Conservation (phyloP, 176 grass and related monocot species). For the Eleusine coracana region DNA sequence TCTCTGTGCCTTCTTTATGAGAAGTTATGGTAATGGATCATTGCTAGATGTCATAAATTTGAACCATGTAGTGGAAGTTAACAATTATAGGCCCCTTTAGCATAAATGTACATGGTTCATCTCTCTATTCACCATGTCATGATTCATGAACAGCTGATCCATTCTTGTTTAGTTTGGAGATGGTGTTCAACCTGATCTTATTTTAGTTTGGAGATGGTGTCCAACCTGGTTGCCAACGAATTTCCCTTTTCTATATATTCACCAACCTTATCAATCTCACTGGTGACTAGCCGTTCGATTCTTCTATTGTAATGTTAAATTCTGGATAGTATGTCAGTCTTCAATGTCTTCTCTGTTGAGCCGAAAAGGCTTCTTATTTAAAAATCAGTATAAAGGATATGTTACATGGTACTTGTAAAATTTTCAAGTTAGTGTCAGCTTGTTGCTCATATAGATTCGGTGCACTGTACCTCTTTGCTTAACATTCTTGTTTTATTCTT, state of each 20-base stretch:
- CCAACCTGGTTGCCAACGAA: not conserved
- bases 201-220: not conserved
- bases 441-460: slow-evolving; percentile 14
- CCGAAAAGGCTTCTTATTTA: slow-evolving; percentile 7
- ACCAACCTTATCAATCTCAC: not conserved
- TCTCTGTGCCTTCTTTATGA: slow-evolving; percentile 13
- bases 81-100: not conserved
- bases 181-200: not conserved
- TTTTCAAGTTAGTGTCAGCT: slow-evolving; percentile 21
- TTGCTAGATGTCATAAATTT: slow-evolving; percentile 13
- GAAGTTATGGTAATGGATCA: not conserved
- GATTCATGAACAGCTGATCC: not conserved
- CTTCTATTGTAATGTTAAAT: not conserved
- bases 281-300: slow-evolving; percentile 2
- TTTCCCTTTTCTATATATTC: slow-evolving; percentile 1
- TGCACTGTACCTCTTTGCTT: slow-evolving; percentile 4
- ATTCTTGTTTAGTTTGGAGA: slow-evolving; percentile 7
- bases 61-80: not conserved
- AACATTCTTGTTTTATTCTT: not conserved
- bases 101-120: not conserved
- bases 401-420: slow-evolving; percentile 10
- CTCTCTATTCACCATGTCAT: not conserved
- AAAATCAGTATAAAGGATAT: slow-evolving; percentile 3
- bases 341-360: not conserved
- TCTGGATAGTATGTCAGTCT: not conserved